Percentiles rank a stretch among this genome's conserved stretches.
phyloP scores from a whole-genome alignment of 768 basidiomycete species.

The Mycena chlorophos region DNA sequence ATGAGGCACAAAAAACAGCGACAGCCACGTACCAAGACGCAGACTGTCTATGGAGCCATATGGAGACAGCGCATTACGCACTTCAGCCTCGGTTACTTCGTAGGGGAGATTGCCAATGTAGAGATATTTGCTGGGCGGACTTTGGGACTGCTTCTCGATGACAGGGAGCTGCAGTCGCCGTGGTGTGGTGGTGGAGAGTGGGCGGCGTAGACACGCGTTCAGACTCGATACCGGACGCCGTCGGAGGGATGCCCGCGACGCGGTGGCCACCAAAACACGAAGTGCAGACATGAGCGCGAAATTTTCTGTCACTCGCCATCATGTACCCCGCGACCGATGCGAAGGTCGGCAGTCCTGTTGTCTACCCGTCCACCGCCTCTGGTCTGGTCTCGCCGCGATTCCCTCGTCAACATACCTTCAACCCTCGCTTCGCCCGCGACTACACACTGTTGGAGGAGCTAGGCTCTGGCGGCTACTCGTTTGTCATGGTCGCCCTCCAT shows the following conservation, averaged over 20 bases:
- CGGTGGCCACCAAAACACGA: no score
- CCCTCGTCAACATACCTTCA: slow-evolving; percentile 58
- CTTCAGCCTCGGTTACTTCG: slow-evolving; percentile 11
- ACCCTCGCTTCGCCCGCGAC: slow-evolving; percentile 54
- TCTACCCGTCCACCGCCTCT: slow-evolving; percentile 28
- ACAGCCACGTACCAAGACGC: slow-evolving; percentile 9
- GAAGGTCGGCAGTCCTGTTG: no score
- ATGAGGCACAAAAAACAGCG: background rate
- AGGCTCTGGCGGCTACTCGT: slow-evolving; percentile 91
- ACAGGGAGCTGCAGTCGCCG: background rate
- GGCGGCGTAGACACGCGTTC: slow-evolving; percentile 8
- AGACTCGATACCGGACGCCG: slow-evolving; percentile 8
- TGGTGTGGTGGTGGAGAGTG: slow-evolving; percentile 24
- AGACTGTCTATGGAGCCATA: slow-evolving; percentile 13
- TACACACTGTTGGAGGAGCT: slow-evolving; percentile 76
- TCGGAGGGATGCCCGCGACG: slow-evolving; percentile 10
- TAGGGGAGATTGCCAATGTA: slow-evolving; percentile 18
- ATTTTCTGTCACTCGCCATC: no score
- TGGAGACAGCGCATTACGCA: background rate
- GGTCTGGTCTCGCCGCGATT: slow-evolving; percentile 54
- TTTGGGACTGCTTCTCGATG: slow-evolving; percentile 5
- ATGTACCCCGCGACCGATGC: background rate
- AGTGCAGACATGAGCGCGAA: no score
- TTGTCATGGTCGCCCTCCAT: slow-evolving; percentile 85
- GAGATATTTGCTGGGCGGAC: slow-evolving; percentile 8